These are phyloP conservation scores for Lycium ferocissimum DNA, from an alignment of 257 asterid genomes.

Conservation along the genomic window DNA sequence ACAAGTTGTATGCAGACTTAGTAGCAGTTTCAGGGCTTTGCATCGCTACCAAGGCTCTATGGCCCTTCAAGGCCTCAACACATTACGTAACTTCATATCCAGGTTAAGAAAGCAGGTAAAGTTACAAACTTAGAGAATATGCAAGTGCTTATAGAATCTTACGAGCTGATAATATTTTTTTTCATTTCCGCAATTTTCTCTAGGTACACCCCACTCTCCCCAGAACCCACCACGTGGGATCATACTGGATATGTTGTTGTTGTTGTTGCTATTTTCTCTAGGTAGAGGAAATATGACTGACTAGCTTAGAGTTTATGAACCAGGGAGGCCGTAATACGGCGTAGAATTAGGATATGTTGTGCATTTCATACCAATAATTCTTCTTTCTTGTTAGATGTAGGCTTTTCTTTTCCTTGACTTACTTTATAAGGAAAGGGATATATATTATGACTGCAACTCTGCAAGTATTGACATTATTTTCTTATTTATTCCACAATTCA, in stretches of 20 bases:
- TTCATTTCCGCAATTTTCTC: neutral
- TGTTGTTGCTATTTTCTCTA: neutral
- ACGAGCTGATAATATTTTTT: neutral
- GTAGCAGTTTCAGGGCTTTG: no score
- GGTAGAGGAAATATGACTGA: neutral
- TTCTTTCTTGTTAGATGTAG: neutral
- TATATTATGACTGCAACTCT: neutral
- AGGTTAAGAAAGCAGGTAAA: no score
- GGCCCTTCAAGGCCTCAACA: no score
- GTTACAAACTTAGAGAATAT: no score
- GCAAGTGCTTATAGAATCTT: neutral
- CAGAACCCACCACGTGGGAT: no score
- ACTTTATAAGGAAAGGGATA: neutral
- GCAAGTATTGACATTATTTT: conserved; percentile 12
- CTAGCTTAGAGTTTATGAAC: neutral
- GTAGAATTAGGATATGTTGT: neutral
- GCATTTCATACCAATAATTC: neutral
- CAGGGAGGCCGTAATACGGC: no score
- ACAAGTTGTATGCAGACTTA: no score
- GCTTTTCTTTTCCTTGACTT: neutral
- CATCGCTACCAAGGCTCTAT: no score
- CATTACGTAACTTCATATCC: no score
- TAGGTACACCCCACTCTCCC: neutral
- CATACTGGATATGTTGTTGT: no score
- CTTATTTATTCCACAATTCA: neutral